Evolutionary conservation across 352 stramenopile genomes (phyloP).

Genomic region (Pythium vanterpoolii): DNA sequence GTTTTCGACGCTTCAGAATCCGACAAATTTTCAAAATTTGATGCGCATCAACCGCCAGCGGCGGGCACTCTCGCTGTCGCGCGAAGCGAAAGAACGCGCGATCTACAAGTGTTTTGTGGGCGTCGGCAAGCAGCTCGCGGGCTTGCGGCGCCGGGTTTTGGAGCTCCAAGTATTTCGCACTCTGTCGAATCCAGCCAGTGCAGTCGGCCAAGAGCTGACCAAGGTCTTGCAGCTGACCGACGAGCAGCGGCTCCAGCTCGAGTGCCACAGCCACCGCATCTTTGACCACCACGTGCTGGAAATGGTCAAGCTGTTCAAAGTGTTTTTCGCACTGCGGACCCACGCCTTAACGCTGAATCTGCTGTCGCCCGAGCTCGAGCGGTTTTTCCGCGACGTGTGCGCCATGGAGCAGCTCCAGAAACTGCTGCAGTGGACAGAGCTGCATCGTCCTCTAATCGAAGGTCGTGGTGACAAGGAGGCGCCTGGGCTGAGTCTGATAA

Average conservation of each 20-base stretch:
- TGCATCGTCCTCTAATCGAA: constrained; percentile 52
- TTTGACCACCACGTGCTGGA: constrained; percentile 58
- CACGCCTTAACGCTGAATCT: constrained; percentile 64
- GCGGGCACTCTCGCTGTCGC: constrained; percentile 46
- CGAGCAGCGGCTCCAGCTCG: constrained; percentile 61
- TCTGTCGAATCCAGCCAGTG: constrained; percentile 35
- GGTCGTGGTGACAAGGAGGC: not conserved
- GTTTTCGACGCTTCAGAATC: constrained; percentile 72
- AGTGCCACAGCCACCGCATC: constrained; percentile 57
- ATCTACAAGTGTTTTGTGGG: constrained; percentile 63
- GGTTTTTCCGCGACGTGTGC: constrained; percentile 60
- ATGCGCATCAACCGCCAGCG: constrained; percentile 77
- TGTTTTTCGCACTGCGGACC: constrained; percentile 67
- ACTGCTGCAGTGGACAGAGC: constrained; percentile 78
- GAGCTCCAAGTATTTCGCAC: constrained; percentile 62
- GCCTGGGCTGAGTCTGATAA: constrained; percentile 3
- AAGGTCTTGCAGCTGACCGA: constrained; percentile 41
- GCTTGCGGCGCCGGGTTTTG: constrained; percentile 52
- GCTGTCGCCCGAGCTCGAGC: constrained; percentile 66
- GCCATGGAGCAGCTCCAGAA: constrained; percentile 71
- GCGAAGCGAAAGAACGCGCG: constrained; percentile 40
- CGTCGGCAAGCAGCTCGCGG: constrained; percentile 49
- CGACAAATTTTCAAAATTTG: constrained; percentile 56
- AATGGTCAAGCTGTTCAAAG: constrained; percentile 76
- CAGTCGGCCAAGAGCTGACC: constrained; percentile 40